Evolutionary conservation across 345 rosid genomes (phyloP), one percentile per base, ranked within the genome.

Genomic region (Gossypium raimondii): DNA sequence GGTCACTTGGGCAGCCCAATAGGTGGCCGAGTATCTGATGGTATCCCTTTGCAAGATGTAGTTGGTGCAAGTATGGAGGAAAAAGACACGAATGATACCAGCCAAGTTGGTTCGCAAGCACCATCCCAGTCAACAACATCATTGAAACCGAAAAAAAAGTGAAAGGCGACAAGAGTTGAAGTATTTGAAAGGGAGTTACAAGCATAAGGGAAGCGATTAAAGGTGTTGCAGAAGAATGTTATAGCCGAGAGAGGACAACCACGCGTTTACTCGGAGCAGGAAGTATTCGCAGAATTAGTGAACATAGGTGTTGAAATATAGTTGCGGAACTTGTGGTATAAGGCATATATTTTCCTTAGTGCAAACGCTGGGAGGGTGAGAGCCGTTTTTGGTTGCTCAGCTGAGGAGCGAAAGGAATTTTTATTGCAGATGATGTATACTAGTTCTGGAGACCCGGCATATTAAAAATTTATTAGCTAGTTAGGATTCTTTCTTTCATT

Each of bases 241-340:
- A 68, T 75, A 56, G 76, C 66, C 2, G 82, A 75, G 73, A 67
- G 73, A 47, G 73, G 79, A 53, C 22, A 75, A 59, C 80, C 47
- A 17, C 71, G 34, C 2, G 78, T 82, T 24, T 66, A 76, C 73
- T 38, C 78, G 9, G 77, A 67, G 67, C 75, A 53, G 58, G 80
- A 81, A 77, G 78, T 73, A 25, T 78, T 78, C 50, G 73, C 72
- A n/a, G 78, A 76, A 78, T 38, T 76, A 56, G 59, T 58, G 72
- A 82, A 61, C 48, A 50, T 76, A 24, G 72, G 79, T 34, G 38
- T 34, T 34, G 6, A 34, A 34, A 34, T 34, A 34, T 34, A 34
- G 38, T 4, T 34, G 38, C 38, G 6, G 6, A 4, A 34, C 38
- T 34, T 34, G 38, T 6, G 38, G 38, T 34, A 34, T 34, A 34